Conservation (phyloP, 116 monocot genomes). For the Posidonia oceanica region DNA sequence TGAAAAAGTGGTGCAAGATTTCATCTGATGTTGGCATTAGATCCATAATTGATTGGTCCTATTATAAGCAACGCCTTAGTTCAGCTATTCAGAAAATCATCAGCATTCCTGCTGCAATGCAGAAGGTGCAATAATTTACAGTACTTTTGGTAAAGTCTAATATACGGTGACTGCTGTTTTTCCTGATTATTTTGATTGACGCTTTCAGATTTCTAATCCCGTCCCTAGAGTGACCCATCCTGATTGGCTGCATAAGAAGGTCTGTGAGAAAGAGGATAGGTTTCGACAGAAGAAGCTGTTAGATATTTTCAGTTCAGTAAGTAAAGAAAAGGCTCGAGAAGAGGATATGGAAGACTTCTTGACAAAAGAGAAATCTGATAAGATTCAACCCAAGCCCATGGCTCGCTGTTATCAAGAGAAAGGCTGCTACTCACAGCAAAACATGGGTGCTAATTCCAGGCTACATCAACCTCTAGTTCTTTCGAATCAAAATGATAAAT, state of each 20-base stretch:
- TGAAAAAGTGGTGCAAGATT: constrained; percentile 91
- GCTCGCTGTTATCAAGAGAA: constrained; percentile 23
- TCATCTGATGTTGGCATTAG: constrained; percentile 64
- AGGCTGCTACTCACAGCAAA: constrained; percentile 11
- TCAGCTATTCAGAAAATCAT: constrained; percentile 98
- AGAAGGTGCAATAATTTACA: constrained; percentile 42
- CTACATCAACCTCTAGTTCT: constrained; percentile 17
- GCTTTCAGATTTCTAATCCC: constrained; percentile 77
- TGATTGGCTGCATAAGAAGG: constrained; percentile 95
- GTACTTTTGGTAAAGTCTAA: not conserved
- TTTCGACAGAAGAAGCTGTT: constrained; percentile 83
- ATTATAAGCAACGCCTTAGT: constrained; percentile 84
- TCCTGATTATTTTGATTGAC: not conserved
- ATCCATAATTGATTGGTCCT: constrained; percentile 95
- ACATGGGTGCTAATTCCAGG: constrained; percentile 1
- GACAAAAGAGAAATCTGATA: constrained; percentile 11
- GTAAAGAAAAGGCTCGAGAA: constrained; percentile 17
- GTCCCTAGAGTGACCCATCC: constrained; percentile 95
- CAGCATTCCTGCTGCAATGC: constrained; percentile 99
- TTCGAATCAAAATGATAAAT: constrained; percentile 22
- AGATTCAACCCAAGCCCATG: constrained; percentile 19
- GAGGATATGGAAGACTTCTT: constrained; percentile 68
- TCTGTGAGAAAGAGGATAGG: constrained; percentile 72
- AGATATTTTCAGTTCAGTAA: constrained; percentile 56
- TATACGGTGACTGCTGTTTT: not conserved